Conservation (phyloP, 2,329 filamentous ascomycete genomes). For the Colletotrichum eremochloae region DNA sequence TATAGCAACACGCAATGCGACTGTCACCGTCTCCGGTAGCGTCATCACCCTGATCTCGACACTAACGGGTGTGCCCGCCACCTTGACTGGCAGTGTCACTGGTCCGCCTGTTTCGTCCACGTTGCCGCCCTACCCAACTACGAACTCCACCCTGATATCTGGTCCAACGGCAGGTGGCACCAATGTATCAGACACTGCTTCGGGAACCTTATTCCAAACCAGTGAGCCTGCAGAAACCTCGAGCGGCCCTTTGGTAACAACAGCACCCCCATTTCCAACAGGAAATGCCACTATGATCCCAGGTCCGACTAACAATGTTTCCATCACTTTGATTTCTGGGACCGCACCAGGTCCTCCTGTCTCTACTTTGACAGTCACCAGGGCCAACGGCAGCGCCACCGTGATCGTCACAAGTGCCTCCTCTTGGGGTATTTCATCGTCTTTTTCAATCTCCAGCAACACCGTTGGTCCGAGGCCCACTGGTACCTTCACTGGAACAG, state of each 20-base stretch:
- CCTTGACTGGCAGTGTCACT: background rate
- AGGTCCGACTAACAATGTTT: conserved; percentile 16
- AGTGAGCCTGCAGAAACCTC: conserved; percentile 20
- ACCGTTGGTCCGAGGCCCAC: background rate
- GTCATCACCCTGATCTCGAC: background rate
- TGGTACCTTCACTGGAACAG: background rate
- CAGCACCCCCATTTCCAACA: conserved; percentile 8
- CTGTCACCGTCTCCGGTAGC: background rate
- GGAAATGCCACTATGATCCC: conserved; percentile 14
- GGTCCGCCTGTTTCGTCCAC: background rate
- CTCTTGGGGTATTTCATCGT: background rate
- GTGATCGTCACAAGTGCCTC: background rate
- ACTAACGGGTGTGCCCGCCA: background rate
- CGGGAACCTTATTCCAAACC: conserved; percentile 20
- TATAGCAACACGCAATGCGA: background rate
- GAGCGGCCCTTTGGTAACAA: background rate
- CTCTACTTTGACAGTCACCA: conserved; percentile 12
- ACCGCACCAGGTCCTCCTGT: background rate
- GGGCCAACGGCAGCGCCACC: conserved; percentile 6
- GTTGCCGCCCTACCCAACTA: conserved; percentile 22
- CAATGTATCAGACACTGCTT: background rate
- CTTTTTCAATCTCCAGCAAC: conserved; percentile 5
- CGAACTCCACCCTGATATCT: conserved; percentile 13
- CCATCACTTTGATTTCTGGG: conserved; percentile 6
- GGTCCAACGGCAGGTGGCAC: conserved; percentile 18